phyloP scores from a whole-genome alignment of 768 basidiomycete genomes.

The Chalciporus chontae region DNA sequence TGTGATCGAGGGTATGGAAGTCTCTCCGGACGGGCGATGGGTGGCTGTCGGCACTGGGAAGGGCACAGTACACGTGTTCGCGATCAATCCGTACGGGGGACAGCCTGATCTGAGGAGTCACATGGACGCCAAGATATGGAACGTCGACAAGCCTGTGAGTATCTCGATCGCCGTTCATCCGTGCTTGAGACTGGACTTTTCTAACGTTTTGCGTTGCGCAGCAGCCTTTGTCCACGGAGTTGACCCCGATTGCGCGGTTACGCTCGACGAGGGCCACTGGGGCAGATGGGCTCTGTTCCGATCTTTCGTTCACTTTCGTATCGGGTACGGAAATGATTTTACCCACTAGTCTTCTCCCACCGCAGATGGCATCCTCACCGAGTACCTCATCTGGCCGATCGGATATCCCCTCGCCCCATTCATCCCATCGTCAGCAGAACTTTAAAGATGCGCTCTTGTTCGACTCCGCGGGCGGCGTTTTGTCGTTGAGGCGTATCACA shows the following conservation, averaged over 20 bases:
- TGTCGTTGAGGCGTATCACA: constrained; percentile 53
- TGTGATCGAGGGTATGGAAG: constrained; percentile 48
- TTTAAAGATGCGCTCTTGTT: constrained; percentile 69
- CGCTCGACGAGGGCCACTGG: constrained; percentile 32
- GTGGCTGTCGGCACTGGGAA: constrained; percentile 63
- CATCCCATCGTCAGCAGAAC: constrained; percentile 37
- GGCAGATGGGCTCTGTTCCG: constrained; percentile 30
- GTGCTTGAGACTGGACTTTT: not conserved
- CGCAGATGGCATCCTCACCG: constrained; percentile 22
- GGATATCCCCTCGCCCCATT: constrained; percentile 27
- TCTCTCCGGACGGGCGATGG: constrained; percentile 57
- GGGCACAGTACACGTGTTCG: constrained; percentile 68
- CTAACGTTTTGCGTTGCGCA: constrained; percentile 20
- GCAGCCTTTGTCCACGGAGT: constrained; percentile 51
- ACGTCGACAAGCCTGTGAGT: constrained; percentile 46
- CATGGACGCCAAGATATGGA: constrained; percentile 53
- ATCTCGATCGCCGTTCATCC: not conserved
- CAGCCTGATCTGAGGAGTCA: constrained; percentile 60
- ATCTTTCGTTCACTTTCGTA: constrained; percentile 59
- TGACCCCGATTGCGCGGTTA: constrained; percentile 57
- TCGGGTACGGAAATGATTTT: constrained; percentile 27
- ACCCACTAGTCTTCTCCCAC: constrained; percentile 39
- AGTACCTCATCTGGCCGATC: constrained; percentile 29
- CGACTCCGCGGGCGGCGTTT: constrained; percentile 52
- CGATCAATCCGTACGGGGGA: constrained; percentile 75